Conservation (phyloP, 164 flowering plant species). For the Stephania japonica region DNA sequence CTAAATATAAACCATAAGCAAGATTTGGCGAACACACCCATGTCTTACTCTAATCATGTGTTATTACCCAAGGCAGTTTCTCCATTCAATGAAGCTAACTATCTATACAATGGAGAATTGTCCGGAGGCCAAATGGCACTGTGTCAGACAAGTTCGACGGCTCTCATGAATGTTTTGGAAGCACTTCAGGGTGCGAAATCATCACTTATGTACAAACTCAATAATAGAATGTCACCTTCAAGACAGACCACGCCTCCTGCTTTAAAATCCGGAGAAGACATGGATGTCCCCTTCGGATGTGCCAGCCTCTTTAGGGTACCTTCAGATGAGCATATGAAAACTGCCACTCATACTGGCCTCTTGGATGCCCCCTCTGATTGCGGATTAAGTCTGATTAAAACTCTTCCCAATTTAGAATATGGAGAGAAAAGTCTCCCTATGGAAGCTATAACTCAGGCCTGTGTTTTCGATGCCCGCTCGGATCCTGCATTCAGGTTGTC, state of each 20-base stretch:
- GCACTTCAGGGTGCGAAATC: constrained; percentile 61
- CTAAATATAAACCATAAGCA: constrained; percentile 18
- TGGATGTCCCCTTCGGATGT: constrained; percentile 19
- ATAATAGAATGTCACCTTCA: constrained; percentile 15
- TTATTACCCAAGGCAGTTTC: too few relatives aligned
- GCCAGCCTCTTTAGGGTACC: constrained; percentile 25
- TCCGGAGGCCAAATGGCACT: constrained; percentile 27
- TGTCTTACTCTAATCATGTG: constrained; percentile 15
- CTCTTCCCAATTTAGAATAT: constrained; percentile 8
- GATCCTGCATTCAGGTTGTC: constrained; percentile 8
- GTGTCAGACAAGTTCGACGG: constrained; percentile 24
- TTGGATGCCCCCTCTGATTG: constrained; percentile 10
- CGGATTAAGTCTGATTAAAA: constrained; percentile 7
- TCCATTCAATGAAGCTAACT: constrained; percentile 5
- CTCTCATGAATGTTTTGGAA: constrained; percentile 41
- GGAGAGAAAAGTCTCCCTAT: not conserved
- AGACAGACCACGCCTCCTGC: constrained; percentile 15
- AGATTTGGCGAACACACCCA: constrained; percentile 15
- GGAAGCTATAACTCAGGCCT: not conserved
- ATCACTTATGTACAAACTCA: constrained; percentile 45
- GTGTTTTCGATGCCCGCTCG: constrained; percentile 7
- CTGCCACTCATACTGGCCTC: constrained; percentile 1
- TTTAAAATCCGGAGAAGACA: not conserved
- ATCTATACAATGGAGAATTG: constrained; percentile 10
- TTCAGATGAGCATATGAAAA: constrained; percentile 6